Conservation (phyloP, 2,329 filamentous ascomycete species). For the Colletotrichum sp. region DNA sequence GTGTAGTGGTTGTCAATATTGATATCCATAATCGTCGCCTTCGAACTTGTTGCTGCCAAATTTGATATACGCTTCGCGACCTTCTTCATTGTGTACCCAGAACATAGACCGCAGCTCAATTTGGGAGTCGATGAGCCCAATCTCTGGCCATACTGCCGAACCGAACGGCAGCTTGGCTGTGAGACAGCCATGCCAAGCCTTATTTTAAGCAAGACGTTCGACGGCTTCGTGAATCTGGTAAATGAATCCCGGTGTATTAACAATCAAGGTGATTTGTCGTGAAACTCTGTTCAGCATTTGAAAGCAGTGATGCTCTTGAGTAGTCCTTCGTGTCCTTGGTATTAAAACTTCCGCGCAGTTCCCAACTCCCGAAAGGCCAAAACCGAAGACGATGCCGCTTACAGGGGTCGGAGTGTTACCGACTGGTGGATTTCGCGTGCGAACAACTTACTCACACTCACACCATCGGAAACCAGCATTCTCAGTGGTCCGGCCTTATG, state of each 20-base stretch:
- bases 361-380: not conserved
- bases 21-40: constrained; percentile 45
- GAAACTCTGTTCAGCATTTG: not conserved
- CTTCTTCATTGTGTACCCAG: not conserved
- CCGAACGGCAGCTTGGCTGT: not conserved
- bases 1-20: constrained; percentile 57
- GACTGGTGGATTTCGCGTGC: not conserved
- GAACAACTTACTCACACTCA: not conserved
- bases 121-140: not conserved
- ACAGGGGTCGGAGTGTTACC: not conserved
- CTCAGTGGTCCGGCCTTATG: not conserved
- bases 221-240: not conserved
- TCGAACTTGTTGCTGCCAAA: not conserved
- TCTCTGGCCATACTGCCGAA: not conserved
- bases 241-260: not conserved
- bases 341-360: not conserved
- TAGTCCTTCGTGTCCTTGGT: not conserved
- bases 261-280: not conserved
- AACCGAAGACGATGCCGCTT: not conserved
- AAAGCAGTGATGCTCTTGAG: not conserved
- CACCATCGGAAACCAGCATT: not conserved
- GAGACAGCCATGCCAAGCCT: not conserved
- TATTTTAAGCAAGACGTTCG: not conserved
- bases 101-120: not conserved
- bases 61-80: not conserved